These are phyloP conservation scores for Acer campestre DNA, from an alignment of 345 rosid genomes.

Conservation along the genomic window DNA sequence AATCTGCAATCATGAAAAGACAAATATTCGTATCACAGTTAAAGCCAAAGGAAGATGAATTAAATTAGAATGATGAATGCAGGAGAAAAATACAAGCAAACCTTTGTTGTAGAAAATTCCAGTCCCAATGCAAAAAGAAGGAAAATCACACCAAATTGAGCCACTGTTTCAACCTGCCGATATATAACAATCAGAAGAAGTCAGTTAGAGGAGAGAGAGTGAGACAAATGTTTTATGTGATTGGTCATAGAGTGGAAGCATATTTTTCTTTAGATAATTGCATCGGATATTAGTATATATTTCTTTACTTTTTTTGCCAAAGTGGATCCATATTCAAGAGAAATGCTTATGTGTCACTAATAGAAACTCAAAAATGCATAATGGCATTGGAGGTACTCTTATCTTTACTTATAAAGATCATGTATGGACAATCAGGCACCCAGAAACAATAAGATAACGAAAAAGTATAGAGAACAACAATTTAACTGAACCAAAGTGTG, in stretches of 20 bases:
- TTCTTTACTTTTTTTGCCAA: too few species aligned
- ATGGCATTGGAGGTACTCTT: neutral
- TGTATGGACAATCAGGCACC: neutral
- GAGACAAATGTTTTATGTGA: too few species aligned
- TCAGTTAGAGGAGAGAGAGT: neutral
- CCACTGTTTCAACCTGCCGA: conserved; percentile 63
- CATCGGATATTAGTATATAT: too few species aligned
- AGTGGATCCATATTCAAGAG: too few species aligned
- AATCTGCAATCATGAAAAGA: conserved; percentile 43
- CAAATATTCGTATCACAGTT: conserved; percentile 3
- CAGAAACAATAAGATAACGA: neutral
- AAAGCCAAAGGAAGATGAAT: neutral
- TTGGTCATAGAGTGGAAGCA: too few species aligned
- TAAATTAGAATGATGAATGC: neutral
- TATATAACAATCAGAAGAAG: conserved; percentile 15
- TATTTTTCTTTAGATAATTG: too few species aligned
- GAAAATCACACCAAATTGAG: conserved; percentile 68
- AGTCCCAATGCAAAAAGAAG: conserved; percentile 65
- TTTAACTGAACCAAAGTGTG: conserved; percentile 1
- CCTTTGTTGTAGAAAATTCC: conserved; percentile 58
- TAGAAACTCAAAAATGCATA: too few species aligned
- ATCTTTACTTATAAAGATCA: neutral
- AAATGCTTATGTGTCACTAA: too few species aligned
- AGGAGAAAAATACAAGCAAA: conserved; percentile 18
- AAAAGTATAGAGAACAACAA: conserved; percentile 8